phyloP scores from a whole-genome alignment of 495 filamentous ascomycete genomes.

The Penicillium ucsense region DNA sequence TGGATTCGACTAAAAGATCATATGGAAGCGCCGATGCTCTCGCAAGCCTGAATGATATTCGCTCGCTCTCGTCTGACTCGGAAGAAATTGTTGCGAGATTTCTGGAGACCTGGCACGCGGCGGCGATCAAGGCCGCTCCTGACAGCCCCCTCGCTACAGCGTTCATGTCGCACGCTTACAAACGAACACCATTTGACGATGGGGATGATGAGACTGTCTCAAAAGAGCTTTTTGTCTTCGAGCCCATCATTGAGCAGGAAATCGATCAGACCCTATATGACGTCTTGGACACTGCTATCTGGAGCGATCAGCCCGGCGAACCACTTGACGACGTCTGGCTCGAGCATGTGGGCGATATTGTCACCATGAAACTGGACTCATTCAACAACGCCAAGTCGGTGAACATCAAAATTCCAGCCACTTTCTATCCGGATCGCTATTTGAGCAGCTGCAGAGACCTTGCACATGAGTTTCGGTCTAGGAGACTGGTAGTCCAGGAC shows the following conservation, averaged over 20 bases:
- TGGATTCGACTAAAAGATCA: slow-evolving; percentile 66
- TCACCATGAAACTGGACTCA: slow-evolving; percentile 50
- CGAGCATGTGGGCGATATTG: slow-evolving; percentile 53
- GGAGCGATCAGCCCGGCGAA: slow-evolving; percentile 41
- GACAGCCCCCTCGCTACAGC: slow-evolving; percentile 28
- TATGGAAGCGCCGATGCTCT: slow-evolving; percentile 68
- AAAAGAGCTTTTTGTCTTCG: slow-evolving; percentile 34
- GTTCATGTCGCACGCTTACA: slow-evolving; percentile 34
- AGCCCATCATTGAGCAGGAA: slow-evolving; percentile 28
- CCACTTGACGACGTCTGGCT: slow-evolving; percentile 46
- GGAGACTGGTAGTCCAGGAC: slow-evolving; percentile 26
- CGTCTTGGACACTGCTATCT: slow-evolving; percentile 58
- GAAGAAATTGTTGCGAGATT: slow-evolving; percentile 26
- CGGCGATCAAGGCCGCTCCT: slow-evolving; percentile 29
- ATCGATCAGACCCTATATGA: slow-evolving; percentile 58
- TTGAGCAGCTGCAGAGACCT: slow-evolving; percentile 46
- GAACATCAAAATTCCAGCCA: slow-evolving; percentile 56
- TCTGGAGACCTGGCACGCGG: slow-evolving; percentile 33
- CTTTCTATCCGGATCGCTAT: slow-evolving; percentile 75
- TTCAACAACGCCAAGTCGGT: slow-evolving; percentile 36
- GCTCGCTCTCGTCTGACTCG: slow-evolving; percentile 20
- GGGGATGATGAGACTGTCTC: slow-evolving; percentile 19
- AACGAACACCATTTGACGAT: slow-evolving; percentile 20
- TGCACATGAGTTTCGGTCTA: slow-evolving; percentile 39
- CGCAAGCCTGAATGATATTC: slow-evolving; percentile 33